phyloP scores from a whole-genome alignment of 2,329 filamentous ascomycete species.

The Neofusicoccum kwambonambiense region DNA sequence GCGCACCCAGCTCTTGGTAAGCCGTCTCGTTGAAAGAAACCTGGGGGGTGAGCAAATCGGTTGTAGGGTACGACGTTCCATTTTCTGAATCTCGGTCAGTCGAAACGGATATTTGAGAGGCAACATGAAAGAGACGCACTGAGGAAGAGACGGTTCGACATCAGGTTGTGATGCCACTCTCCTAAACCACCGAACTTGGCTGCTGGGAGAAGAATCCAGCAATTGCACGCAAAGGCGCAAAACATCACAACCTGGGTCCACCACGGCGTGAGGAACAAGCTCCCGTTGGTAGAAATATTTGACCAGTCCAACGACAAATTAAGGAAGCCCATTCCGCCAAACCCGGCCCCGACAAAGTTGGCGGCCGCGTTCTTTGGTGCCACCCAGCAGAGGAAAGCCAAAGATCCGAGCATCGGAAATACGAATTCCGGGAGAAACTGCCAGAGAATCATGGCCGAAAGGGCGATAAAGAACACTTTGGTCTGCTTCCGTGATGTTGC shows the following conservation, averaged over 20 bases:
- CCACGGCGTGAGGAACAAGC: constrained; percentile 50
- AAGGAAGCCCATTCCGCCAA: constrained; percentile 63
- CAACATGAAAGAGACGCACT: not conserved
- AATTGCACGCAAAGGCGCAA: constrained; percentile 54
- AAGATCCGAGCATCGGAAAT: constrained; percentile 59
- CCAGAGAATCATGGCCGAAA: constrained; percentile 57
- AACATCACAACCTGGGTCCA: constrained; percentile 60
- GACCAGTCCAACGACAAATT: constrained; percentile 63
- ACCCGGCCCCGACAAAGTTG: constrained; percentile 60
- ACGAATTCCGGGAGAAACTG: constrained; percentile 62
- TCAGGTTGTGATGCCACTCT: constrained; percentile 44
- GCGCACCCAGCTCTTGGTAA: constrained; percentile 50
- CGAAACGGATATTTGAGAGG: constrained; percentile 21
- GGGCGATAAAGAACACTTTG: constrained; percentile 53
- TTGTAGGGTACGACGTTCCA: constrained; percentile 48
- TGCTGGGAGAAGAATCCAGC: constrained; percentile 59
- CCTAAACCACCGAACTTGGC: constrained; percentile 59
- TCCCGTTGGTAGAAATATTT: constrained; percentile 50
- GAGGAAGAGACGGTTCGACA: constrained; percentile 49
- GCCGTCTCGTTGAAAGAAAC: constrained; percentile 51
- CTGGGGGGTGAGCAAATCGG: constrained; percentile 42
- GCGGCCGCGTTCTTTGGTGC: constrained; percentile 57
- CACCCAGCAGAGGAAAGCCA: constrained; percentile 64
- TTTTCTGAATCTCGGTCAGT: constrained; percentile 48
- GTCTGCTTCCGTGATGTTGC: constrained; percentile 45